Conservation (phyloP, 345 rosid genomes). For the Aethionema arabicum region DNA sequence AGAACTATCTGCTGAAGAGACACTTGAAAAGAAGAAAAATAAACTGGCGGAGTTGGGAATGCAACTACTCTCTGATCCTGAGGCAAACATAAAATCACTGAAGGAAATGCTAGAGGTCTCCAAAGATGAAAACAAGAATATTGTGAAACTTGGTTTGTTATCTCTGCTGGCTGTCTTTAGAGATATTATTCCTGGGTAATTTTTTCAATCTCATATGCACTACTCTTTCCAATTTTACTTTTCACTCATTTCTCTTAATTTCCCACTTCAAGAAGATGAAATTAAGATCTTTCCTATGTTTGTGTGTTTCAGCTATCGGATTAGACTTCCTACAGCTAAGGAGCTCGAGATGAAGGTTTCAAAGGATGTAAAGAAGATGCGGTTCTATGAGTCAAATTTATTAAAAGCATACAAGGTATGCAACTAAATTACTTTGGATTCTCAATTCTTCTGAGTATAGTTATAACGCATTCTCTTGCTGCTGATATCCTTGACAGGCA, state of each 20-base stretch:
- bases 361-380: slow-evolving; percentile 86
- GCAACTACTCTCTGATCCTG: slow-evolving; percentile 71
- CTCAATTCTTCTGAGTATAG: slow-evolving; percentile 5
- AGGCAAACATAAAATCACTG: slow-evolving; percentile 64
- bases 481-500: slow-evolving; percentile 46
- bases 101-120: slow-evolving; percentile 72
- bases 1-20: slow-evolving; percentile 78
- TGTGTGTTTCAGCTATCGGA: slow-evolving; percentile 65
- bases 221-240: slow-evolving; percentile 8
- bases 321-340: slow-evolving; percentile 95
- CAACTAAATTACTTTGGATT: background rate
- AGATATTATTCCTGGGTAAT: slow-evolving; percentile 93
- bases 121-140: slow-evolving; percentile 57
- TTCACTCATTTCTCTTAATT: slow-evolving; percentile 9
- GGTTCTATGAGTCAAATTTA: slow-evolving; percentile 81
- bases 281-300: slow-evolving; percentile 9
- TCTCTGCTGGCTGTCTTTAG: slow-evolving; percentile 91
- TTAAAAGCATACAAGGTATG: slow-evolving; percentile 79
- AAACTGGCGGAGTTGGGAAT: slow-evolving; percentile 86
- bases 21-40: slow-evolving; percentile 58
- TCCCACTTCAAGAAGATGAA: background rate
- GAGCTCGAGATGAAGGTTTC: slow-evolving; percentile 98
- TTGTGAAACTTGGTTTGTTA: slow-evolving; percentile 67
- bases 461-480: slow-evolving; percentile 11
- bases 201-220: slow-evolving; percentile 7